Percentiles rank a stretch among this genome's conserved stretches.
Conservation (phyloP, 2,329 filamentous ascomycete species). For the Rhexocercosporidium sp. region DNA sequence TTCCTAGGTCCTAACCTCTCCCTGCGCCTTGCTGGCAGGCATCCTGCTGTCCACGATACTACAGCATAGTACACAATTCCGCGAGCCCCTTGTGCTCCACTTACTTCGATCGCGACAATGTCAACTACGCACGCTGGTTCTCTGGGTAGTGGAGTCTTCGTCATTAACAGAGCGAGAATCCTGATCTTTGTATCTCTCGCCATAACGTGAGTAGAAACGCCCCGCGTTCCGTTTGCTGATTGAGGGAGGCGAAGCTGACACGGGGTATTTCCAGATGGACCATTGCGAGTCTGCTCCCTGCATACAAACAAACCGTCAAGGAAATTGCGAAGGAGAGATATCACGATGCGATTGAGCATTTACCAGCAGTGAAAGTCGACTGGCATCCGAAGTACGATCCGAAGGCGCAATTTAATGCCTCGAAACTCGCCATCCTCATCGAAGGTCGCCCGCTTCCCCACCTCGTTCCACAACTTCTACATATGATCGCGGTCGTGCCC, state of each 20-base stretch:
- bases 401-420: conserved; percentile 47
- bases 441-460: conserved; percentile 56
- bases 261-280: conserved; percentile 50
- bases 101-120: conserved; percentile 19
- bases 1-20: not conserved
- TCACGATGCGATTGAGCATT: conserved; percentile 36
- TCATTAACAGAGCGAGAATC: conserved; percentile 36
- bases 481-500: conserved; percentile 61
- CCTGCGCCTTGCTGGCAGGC: not conserved
- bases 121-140: conserved; percentile 24
- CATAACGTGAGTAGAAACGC: conserved; percentile 34
- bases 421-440: conserved; percentile 58
- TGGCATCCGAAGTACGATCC: conserved; percentile 40
- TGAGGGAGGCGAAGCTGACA: conserved; percentile 5
- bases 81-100: not conserved
- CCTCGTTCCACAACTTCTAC: conserved; percentile 59
- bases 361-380: conserved; percentile 40
- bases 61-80: not conserved
- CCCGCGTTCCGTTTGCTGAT: not conserved
- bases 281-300: conserved; percentile 50
- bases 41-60: conserved; percentile 4
- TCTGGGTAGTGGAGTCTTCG: conserved; percentile 30
- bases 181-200: conserved; percentile 34
- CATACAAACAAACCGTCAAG: conserved; percentile 51
- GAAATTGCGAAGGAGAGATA: conserved; percentile 39